Evolutionary conservation across 257 asterid genomes (phyloP).

Genomic region (Nicotiana tabacum): DNA sequence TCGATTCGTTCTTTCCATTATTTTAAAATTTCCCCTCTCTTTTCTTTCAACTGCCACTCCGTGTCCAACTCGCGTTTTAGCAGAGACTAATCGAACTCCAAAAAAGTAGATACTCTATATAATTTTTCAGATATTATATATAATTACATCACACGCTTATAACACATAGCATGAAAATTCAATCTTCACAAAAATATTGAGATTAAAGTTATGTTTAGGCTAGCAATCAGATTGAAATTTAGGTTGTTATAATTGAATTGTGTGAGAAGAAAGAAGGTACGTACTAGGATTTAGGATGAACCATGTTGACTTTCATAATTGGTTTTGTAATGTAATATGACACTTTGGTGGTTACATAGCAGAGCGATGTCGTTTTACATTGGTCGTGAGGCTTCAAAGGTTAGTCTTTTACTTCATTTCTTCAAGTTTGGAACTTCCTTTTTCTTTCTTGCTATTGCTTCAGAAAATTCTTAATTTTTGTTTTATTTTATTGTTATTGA

Average conservation of each 20-base stretch:
- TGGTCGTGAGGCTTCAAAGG: conserved; percentile 95
- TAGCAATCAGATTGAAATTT: neutral
- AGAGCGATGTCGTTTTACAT: conserved; percentile 77
- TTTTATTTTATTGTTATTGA: neutral
- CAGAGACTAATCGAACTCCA: neutral
- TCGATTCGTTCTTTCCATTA: no score
- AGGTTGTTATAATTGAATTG: neutral
- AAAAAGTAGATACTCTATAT: conserved; percentile 6
- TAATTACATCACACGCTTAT: conserved; percentile 6
- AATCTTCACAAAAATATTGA: conserved; percentile 10
- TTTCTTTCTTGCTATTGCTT: neutral
- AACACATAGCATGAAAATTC: neutral
- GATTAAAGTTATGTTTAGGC: neutral
- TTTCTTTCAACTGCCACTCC: conserved; percentile 56
- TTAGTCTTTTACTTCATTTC: conserved; percentile 19
- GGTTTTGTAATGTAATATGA: conserved; percentile 53
- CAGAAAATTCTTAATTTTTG: neutral
- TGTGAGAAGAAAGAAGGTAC: neutral
- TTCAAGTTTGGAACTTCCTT: neutral
- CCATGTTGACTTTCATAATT: conserved; percentile 25
- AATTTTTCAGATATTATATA: neutral
- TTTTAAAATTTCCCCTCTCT: conserved; percentile 5
- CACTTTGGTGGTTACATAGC: conserved; percentile 16
- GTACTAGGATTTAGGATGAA: conserved; percentile 9
- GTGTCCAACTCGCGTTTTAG: conserved; percentile 73